Evolutionary conservation across 441 rosid species (phyloP).

Genomic region (Corymbia citriodora): DNA sequence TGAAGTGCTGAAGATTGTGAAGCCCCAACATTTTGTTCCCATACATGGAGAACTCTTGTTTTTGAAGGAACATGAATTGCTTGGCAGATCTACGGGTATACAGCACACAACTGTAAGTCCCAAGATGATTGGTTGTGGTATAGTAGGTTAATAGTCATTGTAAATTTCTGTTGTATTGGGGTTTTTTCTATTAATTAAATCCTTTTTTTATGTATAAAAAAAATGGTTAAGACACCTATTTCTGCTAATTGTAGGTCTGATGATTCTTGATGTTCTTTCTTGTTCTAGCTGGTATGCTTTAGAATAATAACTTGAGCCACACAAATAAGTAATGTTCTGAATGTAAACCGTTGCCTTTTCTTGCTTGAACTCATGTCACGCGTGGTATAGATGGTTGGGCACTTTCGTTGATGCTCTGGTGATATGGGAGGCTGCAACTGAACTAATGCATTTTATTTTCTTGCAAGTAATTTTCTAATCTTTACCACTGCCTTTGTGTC

Average conservation of each 20-base stretch:
- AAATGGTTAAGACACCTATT: background rate
- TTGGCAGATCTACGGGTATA: constrained; percentile 90
- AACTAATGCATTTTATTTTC: background rate
- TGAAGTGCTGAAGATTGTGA: constrained; percentile 88
- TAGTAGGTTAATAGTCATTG: background rate
- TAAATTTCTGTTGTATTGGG: background rate
- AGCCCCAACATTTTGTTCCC: constrained; percentile 96
- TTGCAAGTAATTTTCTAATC: background rate
- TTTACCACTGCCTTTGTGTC: background rate
- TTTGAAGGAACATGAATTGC: constrained; percentile 94
- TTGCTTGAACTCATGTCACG: background rate
- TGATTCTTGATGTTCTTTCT: background rate
- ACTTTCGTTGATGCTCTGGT: background rate
- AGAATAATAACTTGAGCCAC: background rate
- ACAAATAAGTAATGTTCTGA: background rate
- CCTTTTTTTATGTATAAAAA: background rate
- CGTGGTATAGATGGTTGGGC: background rate
- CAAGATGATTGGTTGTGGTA: background rate
- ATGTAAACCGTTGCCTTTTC: background rate
- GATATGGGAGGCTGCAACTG: background rate
- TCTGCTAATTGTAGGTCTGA: background rate
- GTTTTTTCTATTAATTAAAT: background rate
- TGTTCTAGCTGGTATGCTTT: background rate
- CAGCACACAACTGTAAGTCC: constrained; percentile 82
- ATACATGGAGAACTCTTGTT: constrained; percentile 97